These are phyloP conservation scores for Penicillium cataractarum DNA, from an alignment of 495 filamentous ascomycete species.

Conservation along the genomic window DNA sequence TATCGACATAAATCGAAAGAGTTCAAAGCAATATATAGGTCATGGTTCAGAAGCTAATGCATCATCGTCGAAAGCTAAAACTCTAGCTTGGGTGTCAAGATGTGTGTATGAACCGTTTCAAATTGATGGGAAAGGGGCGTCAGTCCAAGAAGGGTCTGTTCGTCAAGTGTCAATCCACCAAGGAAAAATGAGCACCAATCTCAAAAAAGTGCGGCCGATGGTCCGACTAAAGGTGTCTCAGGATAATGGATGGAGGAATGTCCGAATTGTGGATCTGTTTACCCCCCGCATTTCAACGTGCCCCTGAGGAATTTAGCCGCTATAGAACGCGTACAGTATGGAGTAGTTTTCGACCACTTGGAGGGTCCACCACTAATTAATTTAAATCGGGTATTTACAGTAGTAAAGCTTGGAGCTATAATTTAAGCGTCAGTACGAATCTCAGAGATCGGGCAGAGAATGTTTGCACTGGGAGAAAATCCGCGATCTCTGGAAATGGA, in stretches of 20 bases:
- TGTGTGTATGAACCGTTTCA: neutral
- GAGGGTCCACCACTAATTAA: neutral
- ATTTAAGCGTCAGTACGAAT: too few species aligned
- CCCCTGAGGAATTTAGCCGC: conserved; percentile 14
- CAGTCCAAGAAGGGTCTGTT: neutral
- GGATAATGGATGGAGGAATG: conserved; percentile 15
- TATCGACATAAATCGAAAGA: neutral
- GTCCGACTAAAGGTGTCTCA: conserved; percentile 4
- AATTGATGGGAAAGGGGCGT: neutral
- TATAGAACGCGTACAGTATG: neutral
- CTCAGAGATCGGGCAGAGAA: too few species aligned
- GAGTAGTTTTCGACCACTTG: neutral
- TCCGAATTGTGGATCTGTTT: conserved; percentile 15
- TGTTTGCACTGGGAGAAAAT: too few species aligned
- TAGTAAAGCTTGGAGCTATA: too few species aligned
- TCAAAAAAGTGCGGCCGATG: neutral
- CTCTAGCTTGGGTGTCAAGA: neutral
- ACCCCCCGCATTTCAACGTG: conserved; percentile 15
- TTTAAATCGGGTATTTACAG: neutral
- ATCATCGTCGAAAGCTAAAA: neutral
- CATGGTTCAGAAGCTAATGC: neutral
- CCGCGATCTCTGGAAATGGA: too few species aligned
- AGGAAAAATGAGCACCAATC: too few species aligned
- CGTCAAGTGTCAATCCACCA: neutral
- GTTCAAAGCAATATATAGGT: neutral